phyloP scores from a whole-genome alignment of 2,329 filamentous ascomycete species.

The Colletotrichum tropicale region DNA sequence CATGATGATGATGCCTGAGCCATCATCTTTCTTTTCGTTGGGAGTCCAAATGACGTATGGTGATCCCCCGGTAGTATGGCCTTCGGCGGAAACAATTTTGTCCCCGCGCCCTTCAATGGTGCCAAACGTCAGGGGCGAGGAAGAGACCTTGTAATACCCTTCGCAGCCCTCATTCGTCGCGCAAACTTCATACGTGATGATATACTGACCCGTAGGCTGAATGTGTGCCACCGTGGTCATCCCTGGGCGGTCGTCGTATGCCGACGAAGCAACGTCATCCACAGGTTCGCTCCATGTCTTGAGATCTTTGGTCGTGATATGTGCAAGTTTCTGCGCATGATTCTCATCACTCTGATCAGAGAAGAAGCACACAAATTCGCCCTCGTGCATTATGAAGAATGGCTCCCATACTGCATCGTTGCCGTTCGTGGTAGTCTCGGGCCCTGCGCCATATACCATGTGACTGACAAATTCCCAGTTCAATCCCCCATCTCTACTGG shows the following conservation, averaged over 20 bases:
- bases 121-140: neutral
- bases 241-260: constrained; percentile 26
- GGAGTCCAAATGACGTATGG: neutral
- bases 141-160: neutral
- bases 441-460: constrained; percentile 63
- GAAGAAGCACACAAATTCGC: constrained; percentile 69
- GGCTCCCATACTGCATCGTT: constrained; percentile 76
- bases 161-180: neutral
- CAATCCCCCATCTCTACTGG: constrained; percentile 60
- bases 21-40: neutral
- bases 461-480: constrained; percentile 72
- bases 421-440: constrained; percentile 65
- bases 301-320: constrained; percentile 66
- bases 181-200: neutral
- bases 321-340: constrained; percentile 73
- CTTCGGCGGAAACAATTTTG: neutral
- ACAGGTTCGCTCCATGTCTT: constrained; percentile 58
- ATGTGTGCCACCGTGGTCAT: neutral
- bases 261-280: constrained; percentile 33
- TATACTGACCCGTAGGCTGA: neutral
- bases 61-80: neutral
- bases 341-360: constrained; percentile 71
- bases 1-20: neutral
- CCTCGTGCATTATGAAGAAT: constrained; percentile 59
- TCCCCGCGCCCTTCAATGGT: neutral